Base-by-base conservation (phyloP, 225 moss, liverwort and hornwort species). In the Lunularia cruciata region DNA sequence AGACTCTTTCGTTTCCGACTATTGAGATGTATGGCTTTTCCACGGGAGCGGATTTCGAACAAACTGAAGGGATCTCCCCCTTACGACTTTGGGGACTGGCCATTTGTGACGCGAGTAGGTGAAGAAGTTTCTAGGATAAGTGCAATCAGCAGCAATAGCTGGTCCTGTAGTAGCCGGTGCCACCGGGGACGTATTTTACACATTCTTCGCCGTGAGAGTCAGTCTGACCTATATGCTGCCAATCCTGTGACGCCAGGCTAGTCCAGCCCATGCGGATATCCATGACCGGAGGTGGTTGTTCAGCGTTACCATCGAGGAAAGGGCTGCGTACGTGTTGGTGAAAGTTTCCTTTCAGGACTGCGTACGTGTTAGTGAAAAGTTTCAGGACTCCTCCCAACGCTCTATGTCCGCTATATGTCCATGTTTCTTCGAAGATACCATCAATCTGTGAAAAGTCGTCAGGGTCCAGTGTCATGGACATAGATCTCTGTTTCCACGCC, bases 281-380 rank as follows among this genome's bases (percentile, higher is more conserved):
- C 56, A 57, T 57, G 31, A 32, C 32, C 56, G 56, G 25, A n/a
- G n/a, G n/a, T n/a, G 32, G 56, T 33, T 30, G 32, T 57, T 57
- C 31, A 31, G 56, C 31, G 56, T 2, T 31, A 14, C 1, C 7
- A 10, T 54, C 54, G 54, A 13, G 31, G 56, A 30, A 6, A 3
- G 56, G 31, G 33, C 32, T 11, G 31, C 56, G 56, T 57, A 57
- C 56, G 56, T 31, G 31, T 57, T 57, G 16, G 16, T 57, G 31
- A 57, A 57, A 32, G 33, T 30, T 32, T 57, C 56, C 56, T 32
- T 32, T 32, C 56, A 51, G 56, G 31, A 57, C 32, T 11, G 31
- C 56, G 56, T 57, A 57, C 56, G 56, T 31, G 31, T 57, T 57
- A 14, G 16, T 57, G 31, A 57, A 57, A 32, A 51, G 20, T 51